Evolutionary conservation across 352 stramenopile genomes (phyloP), one percentile per base, ranked within the genome.

Genomic region (Globisporangium megalacanthum): DNA sequence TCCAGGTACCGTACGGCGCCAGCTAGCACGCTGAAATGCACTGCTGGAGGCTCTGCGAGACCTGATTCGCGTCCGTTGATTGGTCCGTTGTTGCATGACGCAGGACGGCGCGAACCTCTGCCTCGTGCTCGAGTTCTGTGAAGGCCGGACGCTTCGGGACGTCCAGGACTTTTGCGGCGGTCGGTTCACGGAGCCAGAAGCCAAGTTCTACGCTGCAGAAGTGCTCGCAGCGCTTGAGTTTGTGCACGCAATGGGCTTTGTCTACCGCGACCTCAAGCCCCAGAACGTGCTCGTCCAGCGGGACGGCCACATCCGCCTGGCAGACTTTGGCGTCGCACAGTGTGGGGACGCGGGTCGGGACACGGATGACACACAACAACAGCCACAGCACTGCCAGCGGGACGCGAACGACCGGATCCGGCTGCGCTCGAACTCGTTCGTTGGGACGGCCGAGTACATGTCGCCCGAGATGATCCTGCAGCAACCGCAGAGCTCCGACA

Each of bases 151-250:
- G 8, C 41, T 76, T 14, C 52, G 64, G 13, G 56, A 73, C 41
- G 49, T 68, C 2, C 59, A 61, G 3, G n/a, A 14, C 10, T 65
- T 64, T 17, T 63, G 52, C 25, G 62, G 66, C 6, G 62, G 66
- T 1, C 37, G 4, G 14, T 13, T 59, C 19, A 39, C 29, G 13
- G 42, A 70, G 51, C 47, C 59, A 63, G 60, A 74, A 61, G 62
- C 60, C 62, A 75, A 66, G 48, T 98, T 99, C 66, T 99, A 99
- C 73, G 76, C 96, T 6, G 96, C 92, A 2, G 97, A 99, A 71
- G 91, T 99, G 46, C 89, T 98, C 39, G 65, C 89, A 17, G 81
- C 94, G 0, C 69, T 99, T 13, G 93, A 99, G 55, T 47, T 47
- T n/a, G 41, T 47, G 41, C 41, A 47, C 41, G 14, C 41, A n/a